Conservation (phyloP, 768 basidiomycete genomes). For the Amanita molliuscula region DNA sequence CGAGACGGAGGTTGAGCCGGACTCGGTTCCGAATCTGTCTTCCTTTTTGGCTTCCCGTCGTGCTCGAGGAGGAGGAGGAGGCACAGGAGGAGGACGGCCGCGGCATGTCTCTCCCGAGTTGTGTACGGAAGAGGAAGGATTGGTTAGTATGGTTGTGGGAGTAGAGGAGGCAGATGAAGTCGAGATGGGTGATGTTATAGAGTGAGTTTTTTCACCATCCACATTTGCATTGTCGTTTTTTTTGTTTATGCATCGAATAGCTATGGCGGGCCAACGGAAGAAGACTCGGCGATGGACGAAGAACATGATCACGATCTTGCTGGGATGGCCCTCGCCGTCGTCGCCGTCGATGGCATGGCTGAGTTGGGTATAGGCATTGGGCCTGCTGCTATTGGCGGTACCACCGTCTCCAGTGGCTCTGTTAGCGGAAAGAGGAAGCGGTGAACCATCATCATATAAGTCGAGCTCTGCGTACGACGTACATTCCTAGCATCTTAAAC, state of each 20-base stretch:
- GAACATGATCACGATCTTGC: not conserved
- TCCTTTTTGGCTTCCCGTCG: not conserved
- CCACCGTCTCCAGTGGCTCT: not conserved
- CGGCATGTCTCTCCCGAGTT: not conserved
- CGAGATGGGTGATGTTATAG: conserved; percentile 9
- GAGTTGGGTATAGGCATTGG: not conserved
- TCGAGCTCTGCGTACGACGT: not conserved
- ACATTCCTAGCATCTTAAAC: not conserved
- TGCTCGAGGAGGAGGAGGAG: not conserved
- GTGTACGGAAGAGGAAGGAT: conserved; percentile 3
- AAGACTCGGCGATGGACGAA: not conserved
- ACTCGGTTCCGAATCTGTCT: conserved; percentile 8
- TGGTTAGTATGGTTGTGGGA: conserved; percentile 9
- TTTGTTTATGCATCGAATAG: not conserved
- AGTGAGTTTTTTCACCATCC: not conserved
- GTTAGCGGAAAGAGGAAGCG: not conserved
- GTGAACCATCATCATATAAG: not conserved
- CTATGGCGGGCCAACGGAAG: not conserved
- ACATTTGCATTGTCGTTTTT: not conserved
- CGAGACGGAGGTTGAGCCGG: conserved; percentile 30
- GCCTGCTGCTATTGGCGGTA: not conserved
- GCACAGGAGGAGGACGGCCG: not conserved
- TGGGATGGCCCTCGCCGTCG: not conserved
- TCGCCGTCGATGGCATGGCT: not conserved
- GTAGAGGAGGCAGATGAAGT: conserved; percentile 14